Conservation (phyloP, 805 yeast genomes). For the Lipomyces sp. region DNA sequence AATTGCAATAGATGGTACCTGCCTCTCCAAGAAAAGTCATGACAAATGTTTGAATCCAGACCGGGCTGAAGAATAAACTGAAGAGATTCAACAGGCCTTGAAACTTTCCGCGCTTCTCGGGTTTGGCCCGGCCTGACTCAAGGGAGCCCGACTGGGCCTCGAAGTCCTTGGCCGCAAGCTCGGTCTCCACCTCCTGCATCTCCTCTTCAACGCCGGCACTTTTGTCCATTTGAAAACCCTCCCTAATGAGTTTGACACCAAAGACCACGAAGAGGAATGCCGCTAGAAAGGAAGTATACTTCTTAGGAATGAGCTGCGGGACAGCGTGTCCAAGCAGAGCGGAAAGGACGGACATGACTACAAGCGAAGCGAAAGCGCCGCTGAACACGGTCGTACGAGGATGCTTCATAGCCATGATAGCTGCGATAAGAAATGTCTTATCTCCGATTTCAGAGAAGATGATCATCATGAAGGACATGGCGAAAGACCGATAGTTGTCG, state of each 20-base stretch:
- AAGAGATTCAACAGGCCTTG: conserved; percentile 60
- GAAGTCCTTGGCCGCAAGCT: conserved; percentile 68
- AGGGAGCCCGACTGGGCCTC: conserved; percentile 55
- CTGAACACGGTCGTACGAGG: conserved; percentile 82
- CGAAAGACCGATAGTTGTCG: conserved; percentile 47
- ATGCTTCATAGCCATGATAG: conserved; percentile 96
- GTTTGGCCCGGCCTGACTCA: conserved; percentile 58
- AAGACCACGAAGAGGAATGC: conserved; percentile 79
- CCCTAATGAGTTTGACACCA: conserved; percentile 70
- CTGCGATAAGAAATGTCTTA: conserved; percentile 95
- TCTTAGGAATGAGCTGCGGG: conserved; percentile 80
- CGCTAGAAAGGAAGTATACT: conserved; percentile 80
- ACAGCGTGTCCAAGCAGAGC: conserved; percentile 91
- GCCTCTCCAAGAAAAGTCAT: conserved; percentile 94
- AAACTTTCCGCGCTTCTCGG: conserved; percentile 13
- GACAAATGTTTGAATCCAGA: conserved; percentile 90
- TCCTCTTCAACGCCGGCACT: conserved; percentile 92
- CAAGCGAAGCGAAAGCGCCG: conserved; percentile 83
- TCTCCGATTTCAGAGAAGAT: conserved; percentile 96
- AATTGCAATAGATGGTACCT: conserved; percentile 3
- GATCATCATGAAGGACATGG: conserved; percentile 89
- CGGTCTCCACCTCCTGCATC: conserved; percentile 95
- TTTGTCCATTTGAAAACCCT: conserved; percentile 78
- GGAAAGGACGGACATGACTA: conserved; percentile 87
- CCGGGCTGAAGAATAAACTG: conserved; percentile 73